Base-by-base conservation (phyloP, 805 yeast species). In the Wickerhamiella shivajii region DNA sequence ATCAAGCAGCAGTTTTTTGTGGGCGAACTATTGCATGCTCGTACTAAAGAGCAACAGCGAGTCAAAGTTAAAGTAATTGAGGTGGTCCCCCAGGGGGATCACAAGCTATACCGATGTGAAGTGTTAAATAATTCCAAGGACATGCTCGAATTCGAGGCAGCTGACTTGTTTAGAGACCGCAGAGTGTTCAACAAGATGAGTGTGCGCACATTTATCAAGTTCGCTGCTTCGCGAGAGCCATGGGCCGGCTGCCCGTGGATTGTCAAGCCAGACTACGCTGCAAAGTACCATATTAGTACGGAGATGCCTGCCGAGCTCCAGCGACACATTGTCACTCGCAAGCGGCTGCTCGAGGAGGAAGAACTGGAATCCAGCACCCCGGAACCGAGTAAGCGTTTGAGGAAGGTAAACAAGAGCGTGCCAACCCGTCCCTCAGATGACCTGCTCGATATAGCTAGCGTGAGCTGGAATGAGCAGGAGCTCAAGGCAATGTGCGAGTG, bases 201-300 rank as follows among this genome's bases (percentile, higher is more conserved):
- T 34, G 77, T 90, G 23, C 78, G 85, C 52, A 76, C 94, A n/a
- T 75, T 90, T 51, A 66, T 85, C 51, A 79, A 85, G 55, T 66
- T 79, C 51, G 67, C 81, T 28, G 66, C 81, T 51, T 64, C 77
- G 6, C 70, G 93, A 36, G 79, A 85, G 2, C 67, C 76, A 35
- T 80, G 78, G 63, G 63, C 75, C 27, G 96, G 97, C 3, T 87
- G 96, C 3, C 97, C 97, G 3, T 90, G 97, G 97, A 73, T 87
- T 14, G 90, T 90, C 11, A 78, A 76, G 50, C 72, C 70, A 17
- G 74, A 75, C 43, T 81, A 70, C 52, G 90, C 90, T 0, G 63
- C 62, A 36, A 66, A 66, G 45, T 81, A 74, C 51, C 59, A 79
- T 43, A 77, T 81, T 13, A 34, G 42, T 11, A 34, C 39, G 1